These are phyloP conservation scores for Parmales sp. DNA, from an alignment of 108 stramenopile species.

Conservation along the genomic window DNA sequence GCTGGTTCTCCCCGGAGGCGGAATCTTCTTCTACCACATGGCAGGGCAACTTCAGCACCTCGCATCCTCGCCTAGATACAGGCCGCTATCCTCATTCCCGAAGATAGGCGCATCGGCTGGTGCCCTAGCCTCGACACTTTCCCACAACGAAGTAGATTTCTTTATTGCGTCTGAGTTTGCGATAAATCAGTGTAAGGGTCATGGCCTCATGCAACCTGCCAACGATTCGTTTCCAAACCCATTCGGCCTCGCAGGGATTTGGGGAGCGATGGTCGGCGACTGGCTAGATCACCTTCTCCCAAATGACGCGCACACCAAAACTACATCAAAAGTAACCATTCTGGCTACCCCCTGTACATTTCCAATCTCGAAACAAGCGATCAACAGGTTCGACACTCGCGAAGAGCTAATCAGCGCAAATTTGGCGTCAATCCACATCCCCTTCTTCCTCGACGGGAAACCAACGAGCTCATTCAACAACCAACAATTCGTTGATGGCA, in stretches of 20 bases:
- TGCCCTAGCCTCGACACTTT: neutral
- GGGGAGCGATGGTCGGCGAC: neutral
- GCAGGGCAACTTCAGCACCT: neutral
- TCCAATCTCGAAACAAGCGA: no score
- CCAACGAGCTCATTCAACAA: neutral
- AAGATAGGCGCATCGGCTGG: neutral
- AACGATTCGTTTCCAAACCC: no score
- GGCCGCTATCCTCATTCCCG: neutral
- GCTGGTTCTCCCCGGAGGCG: neutral
- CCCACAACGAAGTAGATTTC: neutral
- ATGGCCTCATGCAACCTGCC: no score
- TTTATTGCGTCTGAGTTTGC: no score
- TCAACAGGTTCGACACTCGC: neutral
- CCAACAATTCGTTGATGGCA: neutral
- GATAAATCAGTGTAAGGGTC: no score
- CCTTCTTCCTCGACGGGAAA: neutral
- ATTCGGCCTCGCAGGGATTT: neutral
- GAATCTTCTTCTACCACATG: slow-evolving; percentile 1
- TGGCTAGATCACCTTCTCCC: neutral
- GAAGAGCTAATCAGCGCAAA: slow-evolving; percentile 1
- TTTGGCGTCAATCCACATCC: neutral
- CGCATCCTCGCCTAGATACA: neutral
- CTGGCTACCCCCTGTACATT: neutral
- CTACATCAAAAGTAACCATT: neutral
- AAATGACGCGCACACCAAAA: neutral